Conservation (phyloP, 1,139 yeast species). For the Barnettozyma hawaiiensis region DNA sequence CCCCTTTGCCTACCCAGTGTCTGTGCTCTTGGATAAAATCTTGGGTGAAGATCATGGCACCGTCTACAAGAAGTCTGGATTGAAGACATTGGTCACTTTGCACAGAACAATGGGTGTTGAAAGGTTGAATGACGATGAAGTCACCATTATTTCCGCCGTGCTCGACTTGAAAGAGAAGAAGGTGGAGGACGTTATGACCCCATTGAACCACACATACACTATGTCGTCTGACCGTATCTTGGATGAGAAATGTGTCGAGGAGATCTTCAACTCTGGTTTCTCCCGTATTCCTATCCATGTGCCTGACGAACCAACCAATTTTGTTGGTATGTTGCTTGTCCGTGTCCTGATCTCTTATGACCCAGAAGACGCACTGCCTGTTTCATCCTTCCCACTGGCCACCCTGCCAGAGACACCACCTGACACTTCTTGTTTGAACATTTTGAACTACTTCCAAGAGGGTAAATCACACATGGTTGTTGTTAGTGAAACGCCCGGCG, state of each 20-base stretch:
- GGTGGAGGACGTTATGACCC: conserved; percentile 88
- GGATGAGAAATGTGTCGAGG: conserved; percentile 82
- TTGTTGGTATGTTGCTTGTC: conserved; percentile 91
- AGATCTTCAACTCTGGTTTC: conserved; percentile 89
- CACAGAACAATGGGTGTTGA: conserved; percentile 96
- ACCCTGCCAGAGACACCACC: conserved; percentile 92
- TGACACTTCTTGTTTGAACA: conserved; percentile 88
- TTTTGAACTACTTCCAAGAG: conserved; percentile 92
- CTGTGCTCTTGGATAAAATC: conserved; percentile 69
- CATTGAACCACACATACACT: conserved; percentile 84
- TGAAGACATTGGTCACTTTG: conserved; percentile 86
- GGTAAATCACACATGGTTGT: conserved; percentile 98
- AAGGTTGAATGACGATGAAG: conserved; percentile 89
- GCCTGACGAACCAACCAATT: conserved; percentile 85
- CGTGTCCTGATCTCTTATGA: conserved; percentile 91
- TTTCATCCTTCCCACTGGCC: conserved; percentile 90
- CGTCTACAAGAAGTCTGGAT: conserved; percentile 84
- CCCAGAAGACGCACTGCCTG: conserved; percentile 93
- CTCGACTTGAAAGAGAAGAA: conserved; percentile 89
- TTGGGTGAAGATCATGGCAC: conserved; percentile 97
- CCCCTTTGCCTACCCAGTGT: conserved; percentile 91
- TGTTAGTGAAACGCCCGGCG: conserved; percentile 84
- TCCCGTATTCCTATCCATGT: conserved; percentile 93
- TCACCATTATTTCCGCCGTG: conserved; percentile 91
- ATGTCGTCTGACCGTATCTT: conserved; percentile 79